Conservation (phyloP, 164 flowering plant species). For the Protea cynaroides region DNA sequence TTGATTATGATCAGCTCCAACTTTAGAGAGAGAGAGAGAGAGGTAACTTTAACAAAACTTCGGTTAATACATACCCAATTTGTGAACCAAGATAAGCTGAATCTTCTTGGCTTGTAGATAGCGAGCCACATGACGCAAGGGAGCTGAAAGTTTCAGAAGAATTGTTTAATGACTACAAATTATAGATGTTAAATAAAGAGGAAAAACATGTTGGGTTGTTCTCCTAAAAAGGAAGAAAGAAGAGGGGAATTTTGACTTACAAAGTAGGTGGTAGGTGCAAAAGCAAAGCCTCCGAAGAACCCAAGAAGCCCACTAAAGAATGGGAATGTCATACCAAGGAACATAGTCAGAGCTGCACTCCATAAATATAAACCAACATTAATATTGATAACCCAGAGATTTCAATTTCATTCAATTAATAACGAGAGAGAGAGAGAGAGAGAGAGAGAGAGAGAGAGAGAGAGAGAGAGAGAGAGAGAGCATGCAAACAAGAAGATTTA, state of each 20-base stretch:
- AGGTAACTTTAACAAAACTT: no score
- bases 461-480: no score
- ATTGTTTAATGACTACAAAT: no score
- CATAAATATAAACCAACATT: not conserved
- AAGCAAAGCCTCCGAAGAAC: slow-evolving; percentile 74
- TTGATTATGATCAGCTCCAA: not conserved
- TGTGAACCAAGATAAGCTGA: slow-evolving; percentile 48
- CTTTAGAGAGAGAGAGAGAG: not conserved
- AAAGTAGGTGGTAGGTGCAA: slow-evolving; percentile 58
- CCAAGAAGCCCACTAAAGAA: slow-evolving; percentile 74
- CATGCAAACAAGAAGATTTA: no score
- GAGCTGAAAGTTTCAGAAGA: slow-evolving; percentile 30
- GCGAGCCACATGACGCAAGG: slow-evolving; percentile 77
- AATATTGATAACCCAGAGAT: not conserved
- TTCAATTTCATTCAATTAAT: no score
- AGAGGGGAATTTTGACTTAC: slow-evolving; percentile 28
- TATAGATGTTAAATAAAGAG: no score
- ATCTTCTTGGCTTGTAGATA: slow-evolving; percentile 51
- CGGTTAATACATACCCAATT: slow-evolving; percentile 55
- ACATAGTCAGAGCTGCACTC: slow-evolving; percentile 58
- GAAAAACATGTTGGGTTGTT: not conserved
- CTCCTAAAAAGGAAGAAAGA: no score
- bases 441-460: no score
- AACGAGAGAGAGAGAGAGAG: no score
- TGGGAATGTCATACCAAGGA: slow-evolving; percentile 56